Evolutionary conservation across 2,329 filamentous ascomycete genomes (phyloP).

Genomic region (Talaromyces atroroseus): DNA sequence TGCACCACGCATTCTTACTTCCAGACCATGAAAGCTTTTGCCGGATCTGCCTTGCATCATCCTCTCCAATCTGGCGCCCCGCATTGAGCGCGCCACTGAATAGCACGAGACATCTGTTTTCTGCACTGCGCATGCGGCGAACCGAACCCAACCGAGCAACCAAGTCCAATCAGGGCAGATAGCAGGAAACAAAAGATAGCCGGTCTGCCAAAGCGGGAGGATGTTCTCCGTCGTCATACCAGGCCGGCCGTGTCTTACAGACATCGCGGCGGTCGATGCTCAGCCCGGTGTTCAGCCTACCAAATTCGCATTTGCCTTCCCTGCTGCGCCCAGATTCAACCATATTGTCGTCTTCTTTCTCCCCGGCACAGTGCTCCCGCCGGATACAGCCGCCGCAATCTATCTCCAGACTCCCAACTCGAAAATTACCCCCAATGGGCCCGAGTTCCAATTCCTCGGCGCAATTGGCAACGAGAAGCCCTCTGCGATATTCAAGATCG

Average conservation of each 20-base stretch:
- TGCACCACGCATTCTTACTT: not conserved
- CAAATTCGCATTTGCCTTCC: conserved; percentile 65
- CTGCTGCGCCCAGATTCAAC: conserved; percentile 52
- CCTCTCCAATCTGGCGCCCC: not conserved
- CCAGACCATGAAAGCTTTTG: not conserved
- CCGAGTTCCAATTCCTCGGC: conserved; percentile 77
- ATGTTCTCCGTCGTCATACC: conserved; percentile 61
- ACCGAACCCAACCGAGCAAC: not conserved
- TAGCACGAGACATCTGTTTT: not conserved
- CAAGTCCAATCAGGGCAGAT: not conserved
- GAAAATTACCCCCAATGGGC: conserved; percentile 25
- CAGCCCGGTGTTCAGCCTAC: conserved; percentile 53
- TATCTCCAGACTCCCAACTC: conserved; percentile 68
- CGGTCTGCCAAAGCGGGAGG: not conserved
- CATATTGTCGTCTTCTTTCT: conserved; percentile 88
- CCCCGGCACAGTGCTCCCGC: conserved; percentile 67
- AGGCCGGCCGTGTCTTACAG: conserved; percentile 55
- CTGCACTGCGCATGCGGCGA: not conserved
- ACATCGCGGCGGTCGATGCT: conserved; percentile 46
- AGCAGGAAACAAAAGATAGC: not conserved
- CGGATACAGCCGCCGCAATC: conserved; percentile 76
- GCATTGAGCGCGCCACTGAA: not conserved
- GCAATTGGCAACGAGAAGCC: conserved; percentile 87
- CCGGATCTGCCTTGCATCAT: not conserved
- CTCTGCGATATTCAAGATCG: conserved; percentile 81